Conservation (phyloP, 306 rosid genomes). For the Fragaria nilgerrensis region DNA sequence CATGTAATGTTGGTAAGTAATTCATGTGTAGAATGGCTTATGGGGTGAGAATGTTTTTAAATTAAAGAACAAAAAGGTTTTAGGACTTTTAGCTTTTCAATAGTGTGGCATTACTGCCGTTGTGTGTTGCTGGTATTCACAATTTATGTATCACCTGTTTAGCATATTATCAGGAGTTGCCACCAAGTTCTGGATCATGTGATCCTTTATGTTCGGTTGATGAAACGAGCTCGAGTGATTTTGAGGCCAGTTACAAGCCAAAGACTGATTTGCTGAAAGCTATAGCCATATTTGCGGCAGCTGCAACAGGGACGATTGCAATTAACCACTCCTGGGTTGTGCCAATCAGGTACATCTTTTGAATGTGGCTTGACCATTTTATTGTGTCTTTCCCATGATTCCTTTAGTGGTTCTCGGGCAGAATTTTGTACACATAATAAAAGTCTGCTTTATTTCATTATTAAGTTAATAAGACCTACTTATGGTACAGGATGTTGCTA, state of each 20-base stretch:
- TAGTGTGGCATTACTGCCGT: conserved; percentile 11
- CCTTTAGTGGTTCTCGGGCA: conserved; percentile 6
- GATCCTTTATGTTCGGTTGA: conserved; percentile 85
- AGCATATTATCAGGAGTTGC: conserved; percentile 48
- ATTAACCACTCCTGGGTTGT: conserved; percentile 93
- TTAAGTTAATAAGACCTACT: conserved; percentile 18
- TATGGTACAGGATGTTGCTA: conserved; percentile 72
- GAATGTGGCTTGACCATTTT: conserved; percentile 18
- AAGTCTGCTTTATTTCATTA: conserved; percentile 11
- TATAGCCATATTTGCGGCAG: conserved; percentile 65
- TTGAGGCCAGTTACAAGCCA: conserved; percentile 60
- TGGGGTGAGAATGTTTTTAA: neutral
- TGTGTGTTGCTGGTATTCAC: conserved; percentile 12
- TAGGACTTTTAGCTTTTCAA: neutral
- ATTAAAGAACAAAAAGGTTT: neutral
- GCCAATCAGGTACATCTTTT: conserved; percentile 73
- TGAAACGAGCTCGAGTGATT: conserved; percentile 64
- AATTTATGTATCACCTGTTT: conserved; percentile 27
- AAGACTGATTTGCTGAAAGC: conserved; percentile 87
- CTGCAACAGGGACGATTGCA: conserved; percentile 71
- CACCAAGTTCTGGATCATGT: conserved; percentile 58
- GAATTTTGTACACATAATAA: neutral
- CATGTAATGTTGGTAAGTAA: neutral
- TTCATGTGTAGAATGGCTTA: neutral
- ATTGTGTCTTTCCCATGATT: conserved; percentile 11